These are phyloP conservation scores for Beauveria medogensis DNA, from an alignment of 2,329 filamentous ascomycete species.

Conservation along the genomic window DNA sequence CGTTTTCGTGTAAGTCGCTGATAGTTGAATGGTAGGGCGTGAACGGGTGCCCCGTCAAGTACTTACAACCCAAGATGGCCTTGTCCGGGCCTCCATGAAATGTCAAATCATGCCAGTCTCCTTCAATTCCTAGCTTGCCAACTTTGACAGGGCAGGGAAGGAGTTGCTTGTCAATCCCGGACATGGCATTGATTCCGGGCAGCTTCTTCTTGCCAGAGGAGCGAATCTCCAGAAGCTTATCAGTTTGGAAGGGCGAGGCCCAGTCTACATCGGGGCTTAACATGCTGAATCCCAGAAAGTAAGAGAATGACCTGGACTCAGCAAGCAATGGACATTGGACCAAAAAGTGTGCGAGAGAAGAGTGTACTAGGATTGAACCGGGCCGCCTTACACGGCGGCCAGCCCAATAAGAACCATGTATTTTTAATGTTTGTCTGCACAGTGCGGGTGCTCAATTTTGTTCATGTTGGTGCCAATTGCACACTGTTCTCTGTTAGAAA, in stretches of 20 bases:
- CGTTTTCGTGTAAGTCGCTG: neutral
- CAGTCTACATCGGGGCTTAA: conserved; percentile 26
- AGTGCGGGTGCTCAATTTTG: neutral
- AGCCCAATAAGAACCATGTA: neutral
- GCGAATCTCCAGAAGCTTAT: conserved; percentile 48
- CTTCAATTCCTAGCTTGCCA: conserved; percentile 41
- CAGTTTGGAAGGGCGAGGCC: conserved; percentile 34
- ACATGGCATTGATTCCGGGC: conserved; percentile 40
- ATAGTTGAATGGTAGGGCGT: neutral
- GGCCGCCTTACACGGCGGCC: conserved; percentile 3
- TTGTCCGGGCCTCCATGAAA: conserved; percentile 58
- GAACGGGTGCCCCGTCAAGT: neutral
- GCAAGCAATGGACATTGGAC: neutral
- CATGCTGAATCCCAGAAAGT: conserved; percentile 3
- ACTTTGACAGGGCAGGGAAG: conserved; percentile 38
- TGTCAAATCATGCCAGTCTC: conserved; percentile 53
- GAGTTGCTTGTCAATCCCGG: conserved; percentile 48
- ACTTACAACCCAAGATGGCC: conserved; percentile 50
- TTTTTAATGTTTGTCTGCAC: conserved; percentile 1
- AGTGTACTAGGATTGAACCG: neutral
- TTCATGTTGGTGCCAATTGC: neutral
- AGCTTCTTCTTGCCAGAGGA: conserved; percentile 48
- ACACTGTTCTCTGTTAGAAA: neutral
- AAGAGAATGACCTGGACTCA: neutral
- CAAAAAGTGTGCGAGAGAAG: neutral